phyloP scores from a whole-genome alignment of 106 monocot genomes.

The Allium sativum region DNA sequence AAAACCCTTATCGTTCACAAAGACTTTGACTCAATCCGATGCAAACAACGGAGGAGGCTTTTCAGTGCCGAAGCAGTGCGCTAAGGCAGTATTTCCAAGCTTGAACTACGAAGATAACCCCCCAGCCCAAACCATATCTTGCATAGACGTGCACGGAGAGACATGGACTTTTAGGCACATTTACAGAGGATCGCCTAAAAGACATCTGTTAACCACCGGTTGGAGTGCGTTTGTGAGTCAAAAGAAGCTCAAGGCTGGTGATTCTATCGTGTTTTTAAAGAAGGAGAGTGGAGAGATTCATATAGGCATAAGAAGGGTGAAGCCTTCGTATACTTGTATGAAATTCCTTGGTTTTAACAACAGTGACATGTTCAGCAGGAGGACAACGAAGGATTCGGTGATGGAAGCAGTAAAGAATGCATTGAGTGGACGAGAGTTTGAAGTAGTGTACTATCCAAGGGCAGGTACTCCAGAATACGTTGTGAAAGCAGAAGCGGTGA shows the following conservation, averaged over 20 bases:
- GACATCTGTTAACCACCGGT: conserved; percentile 60
- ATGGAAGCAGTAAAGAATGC: conserved; percentile 37
- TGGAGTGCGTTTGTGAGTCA: conserved; percentile 55
- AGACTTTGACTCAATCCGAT: conserved; percentile 47
- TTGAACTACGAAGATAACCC: conserved; percentile 19
- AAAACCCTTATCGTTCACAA: conserved; percentile 10
- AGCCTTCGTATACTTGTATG: neutral
- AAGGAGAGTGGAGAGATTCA: conserved; percentile 13
- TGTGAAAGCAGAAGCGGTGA: conserved; percentile 35
- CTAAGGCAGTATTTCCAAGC: conserved; percentile 34
- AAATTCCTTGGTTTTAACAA: too few species aligned
- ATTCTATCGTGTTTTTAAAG: conserved; percentile 39
- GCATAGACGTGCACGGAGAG: conserved; percentile 31
- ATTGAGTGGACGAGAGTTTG: conserved; percentile 20
- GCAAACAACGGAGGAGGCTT: conserved; percentile 66
- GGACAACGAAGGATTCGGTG: conserved; percentile 27
- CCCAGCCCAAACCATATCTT: conserved; percentile 27
- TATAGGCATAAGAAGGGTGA: conserved; percentile 28
- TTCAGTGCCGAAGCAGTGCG: conserved; percentile 51
- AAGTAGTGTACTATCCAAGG: conserved; percentile 47
- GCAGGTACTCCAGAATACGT: conserved; percentile 31
- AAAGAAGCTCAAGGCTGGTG: conserved; percentile 58
- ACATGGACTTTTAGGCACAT: conserved; percentile 50
- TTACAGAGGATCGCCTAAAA: conserved; percentile 42
- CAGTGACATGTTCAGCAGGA: neutral